These are phyloP conservation scores for Moesziomyces sp. DNA, from an alignment of 1,284 basidiomycete genomes.

Conservation along the genomic window DNA sequence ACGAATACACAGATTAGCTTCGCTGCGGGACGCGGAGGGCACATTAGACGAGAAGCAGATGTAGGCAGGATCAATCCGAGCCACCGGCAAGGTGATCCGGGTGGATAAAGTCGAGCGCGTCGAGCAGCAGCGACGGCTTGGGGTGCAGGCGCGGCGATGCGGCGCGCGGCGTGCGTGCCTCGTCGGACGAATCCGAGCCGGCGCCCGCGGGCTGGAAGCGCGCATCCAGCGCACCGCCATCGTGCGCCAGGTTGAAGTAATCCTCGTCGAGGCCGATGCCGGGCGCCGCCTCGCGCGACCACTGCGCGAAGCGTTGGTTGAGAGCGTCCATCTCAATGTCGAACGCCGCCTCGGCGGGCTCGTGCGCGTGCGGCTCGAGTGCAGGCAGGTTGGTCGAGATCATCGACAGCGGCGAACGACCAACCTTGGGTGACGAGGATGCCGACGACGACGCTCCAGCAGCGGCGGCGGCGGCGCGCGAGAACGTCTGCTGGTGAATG, in stretches of 20 bases:
- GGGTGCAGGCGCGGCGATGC: slow-evolving; percentile 28
- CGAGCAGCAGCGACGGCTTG: slow-evolving; percentile 16
- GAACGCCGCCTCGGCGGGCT: slow-evolving; percentile 16
- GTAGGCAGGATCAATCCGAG: too few relatives aligned
- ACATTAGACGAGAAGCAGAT: neutral
- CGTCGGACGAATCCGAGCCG: slow-evolving; percentile 42
- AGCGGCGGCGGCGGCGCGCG: neutral
- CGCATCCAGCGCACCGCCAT: slow-evolving; percentile 6
- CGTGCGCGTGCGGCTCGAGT: slow-evolving; percentile 20
- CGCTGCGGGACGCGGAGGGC: neutral
- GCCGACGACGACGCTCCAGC: slow-evolving; percentile 13
- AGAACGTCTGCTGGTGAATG: slow-evolving; percentile 31
- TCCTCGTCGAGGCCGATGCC: slow-evolving; percentile 18
- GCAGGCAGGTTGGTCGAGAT: slow-evolving; percentile 43
- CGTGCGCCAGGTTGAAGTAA: slow-evolving; percentile 40
- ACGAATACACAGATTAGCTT: too few relatives aligned
- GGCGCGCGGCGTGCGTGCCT: slow-evolving; percentile 43
- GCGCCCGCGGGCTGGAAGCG: slow-evolving; percentile 4
- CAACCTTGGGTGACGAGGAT: slow-evolving; percentile 32
- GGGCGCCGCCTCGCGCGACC: slow-evolving; percentile 11
- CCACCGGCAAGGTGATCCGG: slow-evolving; percentile 33
- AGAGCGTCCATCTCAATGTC: slow-evolving; percentile 46
- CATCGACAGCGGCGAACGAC: slow-evolving; percentile 27
- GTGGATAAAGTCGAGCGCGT: slow-evolving; percentile 39
- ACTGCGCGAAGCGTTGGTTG: slow-evolving; percentile 40